Evolutionary conservation across 106 monocot genomes (phyloP), one percentile per base, ranked within the genome.

Genomic region (Agapanthus africanus): DNA sequence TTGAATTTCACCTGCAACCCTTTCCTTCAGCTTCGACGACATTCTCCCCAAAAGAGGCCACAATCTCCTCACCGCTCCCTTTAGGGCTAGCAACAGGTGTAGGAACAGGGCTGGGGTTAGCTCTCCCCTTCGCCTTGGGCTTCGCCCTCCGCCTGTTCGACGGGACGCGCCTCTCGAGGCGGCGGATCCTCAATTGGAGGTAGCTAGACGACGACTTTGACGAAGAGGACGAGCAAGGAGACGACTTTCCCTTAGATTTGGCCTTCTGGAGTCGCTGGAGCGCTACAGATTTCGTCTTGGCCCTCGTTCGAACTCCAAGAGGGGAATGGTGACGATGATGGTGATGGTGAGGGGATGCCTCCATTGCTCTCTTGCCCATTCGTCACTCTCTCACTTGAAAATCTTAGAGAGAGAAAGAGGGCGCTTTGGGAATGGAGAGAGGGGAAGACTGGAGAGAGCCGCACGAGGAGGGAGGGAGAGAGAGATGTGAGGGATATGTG

Each of bases 311-410:
- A 46, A 80, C 87, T 4, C 83, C 87, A 50, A 75, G 68, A 15
- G 57, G 42, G 30, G 82, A 65, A 18, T 71, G 66, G 27, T 15
- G 31, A 14, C 16, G 60, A 16, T 63, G 63, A n/a, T n/a, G n/a
- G n/a, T n/a, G n/a, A n/a, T n/a, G n/a, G n/a, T n/a, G n/a, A n/a
- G n/a, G n/a, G 41, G 68, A 41, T 18, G 70, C 73, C 47, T 82
- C 86, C 76, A 82, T 82, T n/a, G 74, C 30, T n/a, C 71, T 78
- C 52, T 78, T 83, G 27, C 87, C 83, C 87, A 87, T 83, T 9
- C 8, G 21, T 11, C 64, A 11, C n/a, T n/a, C 35, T 61, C 0
- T 36, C 19, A 34, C 22, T 25, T 54, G 2, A 7, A 41, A 13
- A n/a, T n/a, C n/a, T n/a, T n/a, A 21, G n/a, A 37, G 19, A 63